A percentile compares a stretch with the other conserved stretches of the same genome.
Conservation (phyloP, 306 rosid species). For the Chamaecrista fasciculata region DNA sequence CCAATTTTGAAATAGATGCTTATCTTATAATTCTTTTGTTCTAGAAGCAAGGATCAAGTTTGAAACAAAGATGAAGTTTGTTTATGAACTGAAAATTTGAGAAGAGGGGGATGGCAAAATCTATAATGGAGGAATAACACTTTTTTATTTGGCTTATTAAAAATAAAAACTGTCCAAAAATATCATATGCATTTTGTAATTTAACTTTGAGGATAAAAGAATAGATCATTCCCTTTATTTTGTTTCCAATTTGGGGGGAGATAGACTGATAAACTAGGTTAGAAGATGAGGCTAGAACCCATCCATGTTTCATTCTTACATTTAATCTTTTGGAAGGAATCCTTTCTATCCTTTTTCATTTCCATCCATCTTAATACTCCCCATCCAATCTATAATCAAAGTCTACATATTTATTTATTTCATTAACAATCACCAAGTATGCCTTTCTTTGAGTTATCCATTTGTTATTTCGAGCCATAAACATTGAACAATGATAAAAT, state of each 20-base stretch:
- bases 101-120: not conserved
- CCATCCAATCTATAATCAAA: not conserved
- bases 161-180: no score
- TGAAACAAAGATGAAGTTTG: not conserved
- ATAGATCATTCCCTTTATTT: not conserved
- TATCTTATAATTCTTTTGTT: not conserved
- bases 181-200: not conserved
- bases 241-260: not conserved
- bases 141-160: no score
- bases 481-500: constrained; percentile 28
- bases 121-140: not conserved
- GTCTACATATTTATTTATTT: no score
- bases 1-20: not conserved
- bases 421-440: no score
- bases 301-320: no score
- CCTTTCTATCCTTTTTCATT: no score
- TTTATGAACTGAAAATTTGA: not conserved
- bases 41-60: not conserved
- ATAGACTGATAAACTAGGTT: not conserved
- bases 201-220: not conserved
- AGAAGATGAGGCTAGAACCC: no score
- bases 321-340: no score
- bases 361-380: not conserved
- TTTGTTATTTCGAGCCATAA: no score
- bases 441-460: no score